Percentiles rank a stretch among this genome's conserved stretches.
Conservation (phyloP, 2,329 filamentous ascomycete genomes). For the Exophiala mesophila region DNA sequence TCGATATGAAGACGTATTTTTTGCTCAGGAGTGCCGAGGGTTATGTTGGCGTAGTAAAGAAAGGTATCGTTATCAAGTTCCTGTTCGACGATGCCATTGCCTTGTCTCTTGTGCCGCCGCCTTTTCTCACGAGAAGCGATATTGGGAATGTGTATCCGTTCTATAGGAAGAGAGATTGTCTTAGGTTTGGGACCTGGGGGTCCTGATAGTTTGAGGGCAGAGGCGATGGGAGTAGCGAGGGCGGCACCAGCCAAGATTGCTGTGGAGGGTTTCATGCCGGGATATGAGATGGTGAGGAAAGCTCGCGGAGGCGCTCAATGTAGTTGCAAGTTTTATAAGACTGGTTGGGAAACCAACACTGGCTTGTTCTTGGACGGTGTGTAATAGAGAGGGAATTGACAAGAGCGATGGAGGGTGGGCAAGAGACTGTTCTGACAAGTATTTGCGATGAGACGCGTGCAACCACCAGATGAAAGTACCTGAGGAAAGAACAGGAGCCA, state of each 20-base stretch:
- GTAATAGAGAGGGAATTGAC: no score
- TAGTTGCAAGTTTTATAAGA: no score
- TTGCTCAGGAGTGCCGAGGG: constrained; percentile 55
- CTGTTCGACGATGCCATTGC: constrained; percentile 18
- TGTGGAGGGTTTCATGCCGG: constrained; percentile 13
- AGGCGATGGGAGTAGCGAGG: constrained; percentile 17
- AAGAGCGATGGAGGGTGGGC: no score
- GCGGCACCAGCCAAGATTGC: constrained; percentile 9
- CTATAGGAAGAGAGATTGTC: constrained; percentile 21
- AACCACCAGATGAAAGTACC: no score
- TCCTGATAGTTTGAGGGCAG: constrained; percentile 23
- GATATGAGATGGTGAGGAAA: no score
- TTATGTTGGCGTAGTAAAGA: constrained; percentile 51
- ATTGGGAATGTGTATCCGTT: constrained; percentile 17
- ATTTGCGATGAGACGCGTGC: no score
- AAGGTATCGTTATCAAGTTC: constrained; percentile 24
- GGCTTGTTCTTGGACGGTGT: no score
- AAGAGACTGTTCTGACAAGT: no score
- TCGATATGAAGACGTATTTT: constrained; percentile 54
- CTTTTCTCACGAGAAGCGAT: constrained; percentile 18
- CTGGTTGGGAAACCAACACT: no score
- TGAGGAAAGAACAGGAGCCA: no score
- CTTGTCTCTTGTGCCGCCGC: constrained; percentile 14
- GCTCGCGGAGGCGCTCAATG: no score
- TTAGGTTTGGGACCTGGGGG: constrained; percentile 22